Evolutionary conservation across 176 grass and related monocot genomes (phyloP).

Genomic region (Thinopyrum elongatum): DNA sequence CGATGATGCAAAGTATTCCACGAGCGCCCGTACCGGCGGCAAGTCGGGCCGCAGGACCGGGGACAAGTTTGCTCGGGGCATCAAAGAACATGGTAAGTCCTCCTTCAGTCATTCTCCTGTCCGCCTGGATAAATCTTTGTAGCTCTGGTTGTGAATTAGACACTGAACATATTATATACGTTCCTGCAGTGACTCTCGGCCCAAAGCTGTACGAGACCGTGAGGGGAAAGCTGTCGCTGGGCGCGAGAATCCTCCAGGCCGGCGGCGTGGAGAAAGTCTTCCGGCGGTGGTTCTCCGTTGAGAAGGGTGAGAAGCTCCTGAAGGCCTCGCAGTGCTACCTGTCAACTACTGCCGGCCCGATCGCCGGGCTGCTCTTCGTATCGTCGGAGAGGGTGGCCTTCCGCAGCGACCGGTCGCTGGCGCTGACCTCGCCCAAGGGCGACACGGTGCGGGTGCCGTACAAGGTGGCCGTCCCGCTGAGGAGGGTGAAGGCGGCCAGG

Average conservation of each 20-base stretch:
- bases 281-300: constrained; percentile 54
- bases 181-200: constrained; percentile 53
- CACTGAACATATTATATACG: background rate
- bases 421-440: constrained; percentile 37
- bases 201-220: constrained; percentile 73
- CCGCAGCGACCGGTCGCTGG: constrained; percentile 59
- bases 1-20: constrained; percentile 6
- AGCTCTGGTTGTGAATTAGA: background rate
- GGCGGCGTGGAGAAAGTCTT: constrained; percentile 83
- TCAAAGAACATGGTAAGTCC: constrained; percentile 72
- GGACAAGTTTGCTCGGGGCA: constrained; percentile 54
- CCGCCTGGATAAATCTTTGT: background rate
- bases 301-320: constrained; percentile 56
- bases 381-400: constrained; percentile 65
- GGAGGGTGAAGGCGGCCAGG: constrained; percentile 46
- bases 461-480: constrained; percentile 68
- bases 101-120: background rate
- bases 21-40: constrained; percentile 22
- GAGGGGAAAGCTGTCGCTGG: constrained; percentile 77
- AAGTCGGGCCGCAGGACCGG: background rate
- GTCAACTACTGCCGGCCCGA: constrained; percentile 71
- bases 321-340: constrained; percentile 83
- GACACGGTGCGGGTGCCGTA: constrained; percentile 52
- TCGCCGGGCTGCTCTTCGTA: constrained; percentile 73
- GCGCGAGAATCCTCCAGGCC: constrained; percentile 60